Evolutionary conservation across 192 early-diverging fungal species (phyloP), one percentile per base, ranked within the genome.

Genomic region (Coemansia javaensis): DNA sequence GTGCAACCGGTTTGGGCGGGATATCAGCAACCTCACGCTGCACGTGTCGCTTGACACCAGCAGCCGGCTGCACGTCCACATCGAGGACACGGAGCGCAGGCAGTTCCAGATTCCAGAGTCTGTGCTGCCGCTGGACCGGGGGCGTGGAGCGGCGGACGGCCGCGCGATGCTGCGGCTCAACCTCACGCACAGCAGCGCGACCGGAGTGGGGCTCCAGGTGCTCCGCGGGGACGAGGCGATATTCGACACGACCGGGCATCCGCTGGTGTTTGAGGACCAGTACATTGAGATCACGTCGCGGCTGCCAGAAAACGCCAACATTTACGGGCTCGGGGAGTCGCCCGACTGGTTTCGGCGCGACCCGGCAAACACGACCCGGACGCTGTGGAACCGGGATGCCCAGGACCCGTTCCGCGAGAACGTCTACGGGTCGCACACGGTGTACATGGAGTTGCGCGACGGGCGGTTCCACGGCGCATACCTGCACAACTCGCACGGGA

Each of bases 321-420:
- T 87, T 36, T 87, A 82, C 44, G 85, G 85, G 9, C 60, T 87
- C 9, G 85, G 85, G 12, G 83, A 87, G 53, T 59, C 73, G 4
- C 74, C 77, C 11, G 63, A 74, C 18, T 59, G 56, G 16, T 84
- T 85, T 47, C 65, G 75, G 40, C 53, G 82, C 15, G 59, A 77
- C 38, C 55, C 61, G 14, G 21, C 36, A 43, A 68, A 79, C 45
- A 36, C 78, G 8, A 61, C 31, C 21, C 53, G 55, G 34, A 66
- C 57, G 21, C 48, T 73, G 32, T 77, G 65, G 60, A 61, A 47
- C 23, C 41, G 68, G n/a, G 82, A 79, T 46, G 72, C 75, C 4
- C 39, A 63, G 0, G 69, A 66, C 5, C 68, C 55, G 10, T 53
- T 69, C 22, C 49, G 63, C 15, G 63, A 82, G 40, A 86, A 85